Percentiles rank a stretch among this genome's conserved stretches.
Evolutionary conservation across 1,284 basidiomycete genomes (phyloP).

Genomic region (Rhizoctonia solani): DNA sequence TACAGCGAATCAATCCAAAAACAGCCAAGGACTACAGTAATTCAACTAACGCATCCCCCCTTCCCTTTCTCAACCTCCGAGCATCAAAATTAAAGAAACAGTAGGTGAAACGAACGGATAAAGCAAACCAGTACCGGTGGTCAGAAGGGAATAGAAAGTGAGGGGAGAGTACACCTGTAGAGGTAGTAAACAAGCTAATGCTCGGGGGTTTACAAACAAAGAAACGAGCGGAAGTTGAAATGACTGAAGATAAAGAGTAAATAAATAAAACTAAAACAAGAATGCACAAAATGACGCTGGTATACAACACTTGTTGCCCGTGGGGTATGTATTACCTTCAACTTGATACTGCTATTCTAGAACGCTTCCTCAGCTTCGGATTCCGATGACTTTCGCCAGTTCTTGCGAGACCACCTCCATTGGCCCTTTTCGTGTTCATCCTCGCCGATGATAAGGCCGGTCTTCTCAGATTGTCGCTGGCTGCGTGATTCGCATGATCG

Average conservation of each 20-base stretch:
- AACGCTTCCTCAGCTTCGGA: background rate
- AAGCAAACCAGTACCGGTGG: slow-evolving; percentile 11
- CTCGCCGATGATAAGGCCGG: background rate
- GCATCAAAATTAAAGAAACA: too few relatives aligned
- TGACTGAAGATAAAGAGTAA: background rate
- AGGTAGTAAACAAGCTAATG: too few relatives aligned
- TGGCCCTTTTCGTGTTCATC: slow-evolving; percentile 11
- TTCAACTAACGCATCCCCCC: too few relatives aligned
- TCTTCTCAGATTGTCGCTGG: slow-evolving; percentile 30
- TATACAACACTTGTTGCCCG: slow-evolving; percentile 11
- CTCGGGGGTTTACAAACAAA: too few relatives aligned
- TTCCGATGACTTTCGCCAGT: slow-evolving; percentile 5
- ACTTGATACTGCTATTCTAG: background rate
- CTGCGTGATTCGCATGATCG: slow-evolving; percentile 6
- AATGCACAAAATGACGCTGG: background rate
- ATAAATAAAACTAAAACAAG: background rate
- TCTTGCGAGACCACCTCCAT: slow-evolving; percentile 15
- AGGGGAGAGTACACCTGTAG: too few relatives aligned
- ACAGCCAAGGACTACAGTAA: too few relatives aligned
- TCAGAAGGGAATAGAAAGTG: background rate
- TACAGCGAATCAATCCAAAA: too few relatives aligned
- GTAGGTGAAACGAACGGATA: slow-evolving; percentile 4
- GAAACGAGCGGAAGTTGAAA: slow-evolving; percentile 18
- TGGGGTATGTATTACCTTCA: slow-evolving; percentile 3
- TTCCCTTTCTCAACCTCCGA: too few relatives aligned